Base-by-base conservation (phyloP, 129 eudicot genomes). In the Helianthus tuberosus region DNA sequence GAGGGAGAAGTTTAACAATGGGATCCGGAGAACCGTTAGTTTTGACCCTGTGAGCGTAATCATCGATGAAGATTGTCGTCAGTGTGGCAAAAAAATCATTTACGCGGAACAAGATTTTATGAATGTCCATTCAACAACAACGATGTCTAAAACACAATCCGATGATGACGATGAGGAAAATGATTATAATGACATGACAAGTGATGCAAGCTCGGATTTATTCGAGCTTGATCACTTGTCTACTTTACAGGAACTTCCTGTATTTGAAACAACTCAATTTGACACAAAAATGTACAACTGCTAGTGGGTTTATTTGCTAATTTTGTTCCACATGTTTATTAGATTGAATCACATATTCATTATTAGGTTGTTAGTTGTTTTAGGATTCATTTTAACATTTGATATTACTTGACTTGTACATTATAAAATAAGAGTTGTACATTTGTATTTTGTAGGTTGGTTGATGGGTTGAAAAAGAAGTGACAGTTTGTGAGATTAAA, bases 181-280 rank as follows among this genome's bases (percentile, higher is more conserved):
- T 0, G 79, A 77, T 11, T 52, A 72, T 9, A 75, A 74, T 3
- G 76, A 77, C 3, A 66, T 66, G 11, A 52, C 75, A 10, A 91
- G 97, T 76, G 88, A 88, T 78, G 57, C 88, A 15, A 91, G 97
- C 43, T 91, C 94, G 36, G 97, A 91, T 35, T 73, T 91, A 8
- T 91, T 91, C 55, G 97, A 91, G 72, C 88, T 91, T 36, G 91
- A 91, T 75, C 97, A 91, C 72, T 74, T 88, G 73, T 72, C 86
- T 13, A 39, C 81, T 44, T 79, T 90, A 14, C 66, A 75, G 3
- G 97, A 91, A 69, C 91, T 88, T 51, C 97, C 97, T 0, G 91
- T 91, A 46, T 91, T 84, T 71, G 94, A 82, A 75, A 91, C 91
- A 14, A 91, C 97, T 35, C 78, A 80, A 65, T 69, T 86, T 25